Evolutionary conservation across 1,139 yeast species (phyloP), one percentile per base, ranked within the genome.

Genomic region (Hemisphaericaspora lyxosophila): DNA sequence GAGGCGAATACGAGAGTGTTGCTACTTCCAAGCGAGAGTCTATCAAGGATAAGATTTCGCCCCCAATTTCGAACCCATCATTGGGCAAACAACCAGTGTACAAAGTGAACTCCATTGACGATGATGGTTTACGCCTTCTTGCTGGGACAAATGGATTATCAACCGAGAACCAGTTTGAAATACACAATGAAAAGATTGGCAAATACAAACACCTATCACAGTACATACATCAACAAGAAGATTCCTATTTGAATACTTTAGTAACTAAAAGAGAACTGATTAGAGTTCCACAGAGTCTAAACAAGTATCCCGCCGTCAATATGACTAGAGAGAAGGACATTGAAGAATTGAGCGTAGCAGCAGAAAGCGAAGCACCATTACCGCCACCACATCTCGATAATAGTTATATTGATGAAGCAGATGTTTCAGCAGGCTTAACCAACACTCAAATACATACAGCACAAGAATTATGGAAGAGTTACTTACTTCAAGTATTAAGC

Each of bases 401-500:
- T n/a, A 18, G 36, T 13, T 39, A 26, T 20, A 20, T 33, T 11
- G 26, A 26, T 25, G 17, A 25, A 2, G 4, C 9, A 13, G 3
- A 25, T 2, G 14, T 11, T 3, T 17, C 15, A 25, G 24, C 16
- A 25, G n/a, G n/a, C n/a, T n/a, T n/a, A n/a, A n/a, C n/a, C n/a
- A n/a, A n/a, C n/a, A n/a, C n/a, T n/a, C 26, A 37, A 39, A 16
- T 38, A 42, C 14, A 27, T 26, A 25, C 36, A 14, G 8, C 25
- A n/a, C 33, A 30, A 14, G 28, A 55, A 15, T 49, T 63, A n/a
- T 71, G 77, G 77, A 57, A 55, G 34, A 52, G 49, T 16, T 71
- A 71, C 46, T 62, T 71, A 40, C 41, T 54, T 22, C 55, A 54
- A 31, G 75, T 70, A n/a, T 44, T 70, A 11, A 53, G 55, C 34